Conservation (phyloP, 2,329 filamentous ascomycete genomes). For the Pseudogymnoascus sp. region DNA sequence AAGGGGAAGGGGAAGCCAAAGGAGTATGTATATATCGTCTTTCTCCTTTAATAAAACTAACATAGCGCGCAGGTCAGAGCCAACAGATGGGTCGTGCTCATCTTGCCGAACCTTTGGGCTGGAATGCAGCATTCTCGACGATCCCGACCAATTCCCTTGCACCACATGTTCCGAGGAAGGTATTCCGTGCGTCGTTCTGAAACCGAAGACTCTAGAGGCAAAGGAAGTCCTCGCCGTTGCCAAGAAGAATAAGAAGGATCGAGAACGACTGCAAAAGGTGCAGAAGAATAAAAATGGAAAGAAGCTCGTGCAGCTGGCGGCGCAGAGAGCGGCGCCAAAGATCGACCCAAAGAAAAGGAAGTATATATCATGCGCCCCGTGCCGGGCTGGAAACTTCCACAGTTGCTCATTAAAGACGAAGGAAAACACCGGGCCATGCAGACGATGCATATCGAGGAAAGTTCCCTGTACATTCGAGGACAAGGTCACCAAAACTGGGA, state of each 20-base stretch:
- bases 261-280: slow-evolving; percentile 16
- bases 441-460: slow-evolving; percentile 12
- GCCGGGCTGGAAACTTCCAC: slow-evolving; percentile 11
- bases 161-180: slow-evolving; percentile 20
- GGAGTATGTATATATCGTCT: neutral
- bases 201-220: slow-evolving; percentile 19
- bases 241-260: slow-evolving; percentile 19
- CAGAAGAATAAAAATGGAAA: slow-evolving; percentile 16
- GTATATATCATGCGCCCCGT: slow-evolving; percentile 19
- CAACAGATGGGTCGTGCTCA: neutral
- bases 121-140: slow-evolving; percentile 11
- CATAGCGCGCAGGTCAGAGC: neutral
- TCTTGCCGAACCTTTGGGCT: neutral
- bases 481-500: neutral
- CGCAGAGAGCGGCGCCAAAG: slow-evolving; percentile 9
- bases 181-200: slow-evolving; percentile 19
- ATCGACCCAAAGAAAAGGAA: neutral
- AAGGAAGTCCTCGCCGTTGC: slow-evolving; percentile 18
- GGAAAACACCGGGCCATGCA: slow-evolving; percentile 18
- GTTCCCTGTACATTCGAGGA: slow-evolving; percentile 16
- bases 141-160: slow-evolving; percentile 21
- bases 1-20: neutral
- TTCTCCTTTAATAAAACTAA: neutral
- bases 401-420: slow-evolving; percentile 16
- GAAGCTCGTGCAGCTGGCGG: slow-evolving; percentile 17